Evolutionary conservation across 768 basidiomycete species (phyloP), one percentile per base, ranked within the genome.

Genomic region (Suillus fuscotomentosus): DNA sequence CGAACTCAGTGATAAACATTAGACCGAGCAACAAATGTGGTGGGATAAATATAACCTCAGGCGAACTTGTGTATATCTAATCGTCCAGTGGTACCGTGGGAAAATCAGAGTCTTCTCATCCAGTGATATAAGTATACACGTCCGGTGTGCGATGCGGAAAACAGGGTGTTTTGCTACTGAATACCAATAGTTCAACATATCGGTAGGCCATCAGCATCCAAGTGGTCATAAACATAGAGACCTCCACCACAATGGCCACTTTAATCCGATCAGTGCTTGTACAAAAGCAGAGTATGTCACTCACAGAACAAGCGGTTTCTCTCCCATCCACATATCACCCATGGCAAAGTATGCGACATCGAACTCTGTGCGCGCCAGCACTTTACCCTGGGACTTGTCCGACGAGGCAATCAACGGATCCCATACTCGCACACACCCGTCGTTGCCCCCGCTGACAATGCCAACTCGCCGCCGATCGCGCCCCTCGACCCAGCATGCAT

Each of bases 401-500:
- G 73, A 70, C 1, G 67, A 68, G 1, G 84, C 78, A n/a, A 75
- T 70, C 31, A 77, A 73, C 7, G 86, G 82, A 69, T 90, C 83
- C 89, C 89, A 92, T 42, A 89, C 67, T 34, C 89, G 81, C 11
- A 92, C 82, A 69, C 88, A 89, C n/a, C 89, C 89, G 70, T 91
- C 89, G 42, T 82, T 78, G 0, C 89, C 88, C 4, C 86, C 88
- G 10, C 84, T 88, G 22, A 87, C 71, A 22, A 90, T 78, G 5
- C 85, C 83, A n/a, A 80, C 66, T 71, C 80, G 74, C 15, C 68
- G 59, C 9, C 74, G 72, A 13, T 69, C 63, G 54, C 76, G 73
- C 9, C 75, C 77, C 60, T 84, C 76, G 15, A 86, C 73, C 89
- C 88, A 91, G 54, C 82, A 73, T 24, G 79, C 78, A 43, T 82